phyloP scores from a whole-genome alignment of 2,329 filamentous ascomycete species.

The Talaromyces sp. region DNA sequence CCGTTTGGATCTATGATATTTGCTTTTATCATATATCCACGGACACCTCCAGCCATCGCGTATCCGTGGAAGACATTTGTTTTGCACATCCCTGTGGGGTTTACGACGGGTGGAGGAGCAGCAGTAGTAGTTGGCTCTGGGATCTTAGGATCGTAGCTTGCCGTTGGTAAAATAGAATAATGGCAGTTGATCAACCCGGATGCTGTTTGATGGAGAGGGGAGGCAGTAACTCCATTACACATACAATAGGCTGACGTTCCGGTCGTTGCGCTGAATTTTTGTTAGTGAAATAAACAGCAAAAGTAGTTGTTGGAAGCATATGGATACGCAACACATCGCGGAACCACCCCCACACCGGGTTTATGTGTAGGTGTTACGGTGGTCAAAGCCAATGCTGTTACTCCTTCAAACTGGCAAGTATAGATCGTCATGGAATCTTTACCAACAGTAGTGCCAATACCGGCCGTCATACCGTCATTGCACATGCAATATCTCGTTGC shows the following conservation, averaged over 20 bases:
- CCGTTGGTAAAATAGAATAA: not conserved
- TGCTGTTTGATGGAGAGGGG: not conserved
- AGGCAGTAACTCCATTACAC: not conserved
- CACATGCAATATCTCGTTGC: not conserved
- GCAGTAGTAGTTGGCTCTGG: not conserved
- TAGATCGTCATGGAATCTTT: not conserved
- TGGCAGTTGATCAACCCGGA: not conserved
- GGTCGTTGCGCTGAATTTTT: not conserved
- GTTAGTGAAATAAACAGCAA: too few species aligned
- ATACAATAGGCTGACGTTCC: not conserved
- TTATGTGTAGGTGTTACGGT: not conserved
- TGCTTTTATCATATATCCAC: not conserved
- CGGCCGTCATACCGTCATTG: not conserved
- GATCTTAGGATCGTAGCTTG: not conserved
- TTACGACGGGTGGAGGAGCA: not conserved
- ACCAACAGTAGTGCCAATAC: not conserved
- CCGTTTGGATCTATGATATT: not conserved
- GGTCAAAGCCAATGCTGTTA: not conserved
- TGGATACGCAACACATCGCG: not conserved
- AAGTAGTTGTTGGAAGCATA: too few species aligned
- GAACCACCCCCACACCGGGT: not conserved
- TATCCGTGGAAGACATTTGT: not conserved
- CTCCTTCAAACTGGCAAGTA: not conserved
- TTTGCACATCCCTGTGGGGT: not conserved
- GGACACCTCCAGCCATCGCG: not conserved